phyloP scores from a whole-genome alignment of 495 filamentous ascomycete genomes.

The Podospora pseudocomata region DNA sequence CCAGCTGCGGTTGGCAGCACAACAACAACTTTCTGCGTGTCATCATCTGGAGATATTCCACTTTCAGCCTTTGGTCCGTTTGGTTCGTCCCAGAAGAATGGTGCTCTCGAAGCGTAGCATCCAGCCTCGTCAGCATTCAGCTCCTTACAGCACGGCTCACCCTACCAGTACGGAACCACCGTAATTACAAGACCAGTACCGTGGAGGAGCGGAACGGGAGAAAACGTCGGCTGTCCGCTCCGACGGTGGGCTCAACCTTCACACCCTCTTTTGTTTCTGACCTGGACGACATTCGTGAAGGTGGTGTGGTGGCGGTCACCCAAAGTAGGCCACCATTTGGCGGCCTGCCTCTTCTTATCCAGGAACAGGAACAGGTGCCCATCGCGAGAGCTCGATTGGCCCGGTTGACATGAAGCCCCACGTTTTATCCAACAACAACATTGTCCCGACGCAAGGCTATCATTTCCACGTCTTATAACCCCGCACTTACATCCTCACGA shows the following conservation, averaged over 20 bases:
- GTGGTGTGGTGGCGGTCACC: neutral
- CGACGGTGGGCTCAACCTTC: slow-evolving; percentile 8
- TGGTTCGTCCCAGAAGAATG: neutral
- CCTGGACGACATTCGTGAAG: neutral
- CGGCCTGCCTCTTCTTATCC: slow-evolving; percentile 1
- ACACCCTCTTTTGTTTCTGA: slow-evolving; percentile 1
- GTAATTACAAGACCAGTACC: slow-evolving; percentile 6
- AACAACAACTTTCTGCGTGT: neutral
- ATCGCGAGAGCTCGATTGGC: slow-evolving; percentile 4
- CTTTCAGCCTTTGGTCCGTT: neutral
- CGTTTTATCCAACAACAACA: neutral
- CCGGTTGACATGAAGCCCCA: neutral
- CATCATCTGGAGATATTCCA: neutral
- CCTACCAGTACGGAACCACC: neutral
- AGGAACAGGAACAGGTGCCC: slow-evolving; percentile 3
- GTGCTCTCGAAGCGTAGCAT: neutral
- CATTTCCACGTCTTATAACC: neutral
- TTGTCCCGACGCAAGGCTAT: neutral
- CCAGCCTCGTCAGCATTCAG: slow-evolving; percentile 11
- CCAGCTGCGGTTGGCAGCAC: neutral
- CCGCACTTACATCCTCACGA: neutral
- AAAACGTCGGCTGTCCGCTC: slow-evolving; percentile 8
- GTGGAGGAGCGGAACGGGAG: slow-evolving; percentile 28
- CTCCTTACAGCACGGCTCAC: neutral
- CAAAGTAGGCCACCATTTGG: neutral